phyloP scores from a whole-genome alignment of 2,329 filamentous ascomycete species.

The Colletotrichum coccodes region DNA sequence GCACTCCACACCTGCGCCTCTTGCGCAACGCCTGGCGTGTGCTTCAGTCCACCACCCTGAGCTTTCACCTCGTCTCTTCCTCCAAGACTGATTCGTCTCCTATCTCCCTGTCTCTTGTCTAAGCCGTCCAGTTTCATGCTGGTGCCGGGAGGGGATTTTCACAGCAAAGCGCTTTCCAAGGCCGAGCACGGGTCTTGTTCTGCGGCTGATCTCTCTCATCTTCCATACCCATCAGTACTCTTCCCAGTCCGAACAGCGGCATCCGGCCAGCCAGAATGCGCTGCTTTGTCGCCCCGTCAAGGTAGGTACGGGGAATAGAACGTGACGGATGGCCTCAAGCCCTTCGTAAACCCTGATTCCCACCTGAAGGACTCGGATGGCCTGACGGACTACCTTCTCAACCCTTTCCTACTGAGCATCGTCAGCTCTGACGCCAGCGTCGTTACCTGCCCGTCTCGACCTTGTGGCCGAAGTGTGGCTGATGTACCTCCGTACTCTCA shows the following conservation, averaged over 20 bases:
- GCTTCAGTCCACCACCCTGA: background rate
- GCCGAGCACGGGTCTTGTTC: background rate
- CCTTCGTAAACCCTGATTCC: background rate
- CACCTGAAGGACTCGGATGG: background rate
- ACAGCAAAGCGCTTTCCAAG: background rate
- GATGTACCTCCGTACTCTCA: background rate
- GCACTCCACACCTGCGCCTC: background rate
- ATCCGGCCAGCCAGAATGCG: background rate
- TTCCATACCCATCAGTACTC: background rate
- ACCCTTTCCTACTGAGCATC: background rate
- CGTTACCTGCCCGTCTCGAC: conserved; percentile 5
- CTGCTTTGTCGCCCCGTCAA: conserved; percentile 21
- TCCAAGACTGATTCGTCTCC: background rate
- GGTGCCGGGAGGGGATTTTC: background rate
- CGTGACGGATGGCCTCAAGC: conserved; percentile 1
- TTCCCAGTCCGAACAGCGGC: background rate
- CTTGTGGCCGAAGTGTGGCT: conserved; percentile 14
- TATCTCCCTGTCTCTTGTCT: background rate
- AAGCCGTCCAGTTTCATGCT: background rate
- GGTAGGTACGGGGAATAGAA: background rate
- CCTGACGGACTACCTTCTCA: background rate
- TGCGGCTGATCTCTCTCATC: background rate
- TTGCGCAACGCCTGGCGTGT: conserved; percentile 22
- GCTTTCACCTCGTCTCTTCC: conserved; percentile 21
- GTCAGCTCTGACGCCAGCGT: conserved; percentile 29